Evolutionary conservation across 2,329 filamentous ascomycete species (phyloP).

Genomic region (Furcasterigmium furcatum): DNA sequence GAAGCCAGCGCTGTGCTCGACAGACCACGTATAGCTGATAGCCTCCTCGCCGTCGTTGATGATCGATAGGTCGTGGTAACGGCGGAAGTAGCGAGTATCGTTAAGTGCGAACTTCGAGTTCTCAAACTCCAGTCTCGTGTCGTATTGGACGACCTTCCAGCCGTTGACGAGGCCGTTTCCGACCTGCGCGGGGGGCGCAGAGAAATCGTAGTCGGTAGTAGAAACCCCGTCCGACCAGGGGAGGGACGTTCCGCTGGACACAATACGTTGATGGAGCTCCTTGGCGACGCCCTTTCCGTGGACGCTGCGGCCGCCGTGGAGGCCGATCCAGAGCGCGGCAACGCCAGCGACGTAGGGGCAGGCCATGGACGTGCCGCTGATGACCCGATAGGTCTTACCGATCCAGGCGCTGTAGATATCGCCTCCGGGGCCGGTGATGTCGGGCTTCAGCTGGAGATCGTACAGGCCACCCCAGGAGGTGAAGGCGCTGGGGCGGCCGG

Average conservation of each 20-base stretch:
- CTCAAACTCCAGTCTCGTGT: constrained; percentile 31
- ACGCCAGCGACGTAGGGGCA: constrained; percentile 39
- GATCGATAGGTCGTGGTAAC: constrained; percentile 24
- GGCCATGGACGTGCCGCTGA: constrained; percentile 46
- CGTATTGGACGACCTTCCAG: constrained; percentile 37
- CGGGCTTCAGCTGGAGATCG: constrained; percentile 37
- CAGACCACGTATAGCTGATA: constrained; percentile 23
- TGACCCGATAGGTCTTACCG: constrained; percentile 29
- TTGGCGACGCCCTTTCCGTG: constrained; percentile 24
- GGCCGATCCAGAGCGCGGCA: constrained; percentile 27
- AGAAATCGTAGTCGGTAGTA: constrained; percentile 9
- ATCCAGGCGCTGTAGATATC: constrained; percentile 38
- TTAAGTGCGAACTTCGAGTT: constrained; percentile 44
- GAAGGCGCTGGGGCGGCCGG: constrained; percentile 15
- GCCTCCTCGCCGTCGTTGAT: constrained; percentile 28
- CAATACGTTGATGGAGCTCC: constrained; percentile 20
- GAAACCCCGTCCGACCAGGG: constrained; percentile 19
- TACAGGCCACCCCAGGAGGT: constrained; percentile 38
- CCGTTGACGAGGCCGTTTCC: constrained; percentile 45
- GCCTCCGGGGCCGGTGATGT: constrained; percentile 37
- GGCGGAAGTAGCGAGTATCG: constrained; percentile 39
- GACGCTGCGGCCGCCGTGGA: constrained; percentile 20
- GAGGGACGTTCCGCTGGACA: constrained; percentile 23
- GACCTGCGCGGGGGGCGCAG: constrained; percentile 31
- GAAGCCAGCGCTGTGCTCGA: constrained; percentile 25